Evolutionary conservation across 805 yeast species (phyloP).

Genomic region (Millerozyma acaciae): DNA sequence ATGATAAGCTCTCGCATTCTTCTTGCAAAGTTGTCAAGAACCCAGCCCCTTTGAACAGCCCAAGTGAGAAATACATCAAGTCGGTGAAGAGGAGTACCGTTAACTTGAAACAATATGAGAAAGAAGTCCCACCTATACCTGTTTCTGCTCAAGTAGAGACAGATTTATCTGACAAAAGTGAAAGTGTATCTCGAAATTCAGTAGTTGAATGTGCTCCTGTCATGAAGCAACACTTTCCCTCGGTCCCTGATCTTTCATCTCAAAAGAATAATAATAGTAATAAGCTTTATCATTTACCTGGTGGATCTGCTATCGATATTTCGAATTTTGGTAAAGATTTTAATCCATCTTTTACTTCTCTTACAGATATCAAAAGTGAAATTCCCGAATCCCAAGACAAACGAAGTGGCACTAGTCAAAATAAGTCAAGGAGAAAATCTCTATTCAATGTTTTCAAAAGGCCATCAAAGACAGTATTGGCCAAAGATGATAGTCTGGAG

Average conservation of each 20-base stretch:
- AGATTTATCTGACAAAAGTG: too few species aligned
- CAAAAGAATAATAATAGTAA: slow-evolving; percentile 2
- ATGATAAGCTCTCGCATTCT: slow-evolving; percentile 9
- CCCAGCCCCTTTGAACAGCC: background rate
- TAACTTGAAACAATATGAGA: slow-evolving; percentile 3
- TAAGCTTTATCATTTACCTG: slow-evolving; percentile 14
- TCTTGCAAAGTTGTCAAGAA: slow-evolving; percentile 3
- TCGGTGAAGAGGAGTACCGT: slow-evolving; percentile 8
- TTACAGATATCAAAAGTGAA: background rate
- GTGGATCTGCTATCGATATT: slow-evolving; percentile 39
- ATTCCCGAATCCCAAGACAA: background rate
- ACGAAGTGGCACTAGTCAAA: slow-evolving; percentile 1
- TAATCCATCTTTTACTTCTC: slow-evolving; percentile 30
- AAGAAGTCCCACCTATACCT: background rate
- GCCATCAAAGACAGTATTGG: slow-evolving; percentile 9
- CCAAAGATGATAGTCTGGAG: background rate
- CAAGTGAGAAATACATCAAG: slow-evolving; percentile 6
- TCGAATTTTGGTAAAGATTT: slow-evolving; percentile 36
- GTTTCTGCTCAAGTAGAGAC: background rate
- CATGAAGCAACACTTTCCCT: slow-evolving; percentile 8
- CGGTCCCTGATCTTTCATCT: slow-evolving; percentile 15
- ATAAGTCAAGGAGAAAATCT: slow-evolving; percentile 23
- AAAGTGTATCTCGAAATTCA: too few species aligned
- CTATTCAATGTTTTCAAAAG: slow-evolving; percentile 35
- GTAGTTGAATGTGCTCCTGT: background rate